Conservation (phyloP, 495 filamentous ascomycete genomes). For the Paragyromitra xinjiangensis region DNA sequence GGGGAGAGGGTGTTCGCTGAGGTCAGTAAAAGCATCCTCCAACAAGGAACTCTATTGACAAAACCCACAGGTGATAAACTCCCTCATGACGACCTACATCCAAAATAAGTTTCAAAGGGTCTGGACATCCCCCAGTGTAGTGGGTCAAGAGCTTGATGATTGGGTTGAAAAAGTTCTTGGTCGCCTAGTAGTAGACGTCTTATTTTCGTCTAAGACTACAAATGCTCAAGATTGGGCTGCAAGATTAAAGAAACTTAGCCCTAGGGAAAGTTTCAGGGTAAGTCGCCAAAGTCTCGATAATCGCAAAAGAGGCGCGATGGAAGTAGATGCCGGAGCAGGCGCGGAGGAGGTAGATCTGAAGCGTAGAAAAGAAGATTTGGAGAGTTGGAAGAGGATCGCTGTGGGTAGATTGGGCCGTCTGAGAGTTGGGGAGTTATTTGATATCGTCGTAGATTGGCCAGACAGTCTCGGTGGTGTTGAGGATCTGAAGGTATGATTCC, state of each 20-base stretch:
- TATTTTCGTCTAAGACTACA: conserved; percentile 52
- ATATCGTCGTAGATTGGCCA: conserved; percentile 87
- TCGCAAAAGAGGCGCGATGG: conserved; percentile 55
- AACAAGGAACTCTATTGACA: neutral
- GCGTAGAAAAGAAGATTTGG: conserved; percentile 64
- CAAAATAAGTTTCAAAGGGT: conserved; percentile 45
- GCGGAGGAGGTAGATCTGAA: conserved; percentile 56
- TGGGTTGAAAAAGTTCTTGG: conserved; percentile 56
- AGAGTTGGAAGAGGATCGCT: conserved; percentile 83
- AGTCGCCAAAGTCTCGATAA: conserved; percentile 55
- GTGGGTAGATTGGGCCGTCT: conserved; percentile 79
- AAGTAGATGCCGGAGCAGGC: conserved; percentile 52
- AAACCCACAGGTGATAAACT: conserved; percentile 51
- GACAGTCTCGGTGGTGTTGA: conserved; percentile 80
- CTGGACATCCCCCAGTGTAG: conserved; percentile 50
- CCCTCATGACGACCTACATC: conserved; percentile 55
- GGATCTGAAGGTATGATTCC: conserved; percentile 69
- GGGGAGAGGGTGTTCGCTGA: conserved; percentile 58
- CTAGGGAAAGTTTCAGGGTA: conserved; percentile 55
- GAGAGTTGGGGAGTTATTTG: conserved; percentile 83
- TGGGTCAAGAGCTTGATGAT: conserved; percentile 46
- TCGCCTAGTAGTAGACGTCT: conserved; percentile 54
- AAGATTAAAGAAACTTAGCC: conserved; percentile 54
- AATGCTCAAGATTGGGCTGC: conserved; percentile 47
- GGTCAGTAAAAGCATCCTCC: conserved; percentile 32